Evolutionary conservation across 306 rosid genomes (phyloP), one percentile per base, ranked within the genome.

Genomic region (Begonia masoniana): DNA sequence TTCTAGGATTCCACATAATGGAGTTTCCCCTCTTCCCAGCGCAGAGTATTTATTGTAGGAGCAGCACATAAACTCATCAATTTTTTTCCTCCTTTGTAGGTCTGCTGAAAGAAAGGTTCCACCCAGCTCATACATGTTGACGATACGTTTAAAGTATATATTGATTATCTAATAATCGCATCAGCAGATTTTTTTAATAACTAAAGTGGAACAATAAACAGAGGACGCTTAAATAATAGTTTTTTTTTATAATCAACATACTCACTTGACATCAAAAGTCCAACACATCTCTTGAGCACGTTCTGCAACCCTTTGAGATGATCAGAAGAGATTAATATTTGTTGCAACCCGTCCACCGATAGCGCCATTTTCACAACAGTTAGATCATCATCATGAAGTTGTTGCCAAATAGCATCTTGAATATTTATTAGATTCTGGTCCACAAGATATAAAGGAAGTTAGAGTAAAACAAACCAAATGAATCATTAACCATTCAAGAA

Each of bases 281-380:
- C 66, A 65, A 62, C 47, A 64, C 94, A 82, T 68, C 82, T 81
- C 66, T 69, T 78, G 39, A 85, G 77, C 66, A 80, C 84, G 43
- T 63, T 60, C 43, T 62, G 65, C 58, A 85, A 72, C 35, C 79
- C 95, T 63, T 76, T 60, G 53, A 81, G 51, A 67, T 82, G 83
- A 70, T 78, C 77, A 47, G 77, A 62, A 67, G 71, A 66, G 66
- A 58, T 66, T 58, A 78, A 52, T 39, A 78, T 59, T 57, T 76
- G 73, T 19, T 78, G 60, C 68, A 89, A 66, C 60, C 80, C 81
- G 57, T 78, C 80, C 17, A 89, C 58, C 51, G 73, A 62, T 17
- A 89, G 60, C 65, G 88, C 91, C 11, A 81, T 93, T 69, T 52
- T 70, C 64, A 89, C 94, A 70, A 89, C 88, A 61, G 81, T 80